These are phyloP conservation scores for Metschnikowia drakensbergensis DNA, from an alignment of 805 yeast genomes.

Conservation along the genomic window DNA sequence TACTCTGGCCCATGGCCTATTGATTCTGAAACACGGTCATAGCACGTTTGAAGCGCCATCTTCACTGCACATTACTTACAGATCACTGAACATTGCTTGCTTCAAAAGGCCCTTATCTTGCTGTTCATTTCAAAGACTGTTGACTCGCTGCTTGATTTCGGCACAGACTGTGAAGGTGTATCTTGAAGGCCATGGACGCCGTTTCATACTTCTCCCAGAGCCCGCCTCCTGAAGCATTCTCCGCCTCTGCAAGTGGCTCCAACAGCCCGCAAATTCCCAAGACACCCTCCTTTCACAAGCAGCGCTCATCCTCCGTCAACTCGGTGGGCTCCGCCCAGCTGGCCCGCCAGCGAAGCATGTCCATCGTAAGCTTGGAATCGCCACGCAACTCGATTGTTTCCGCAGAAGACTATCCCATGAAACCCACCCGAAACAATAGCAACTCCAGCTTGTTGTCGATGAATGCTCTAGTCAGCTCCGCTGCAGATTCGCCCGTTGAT, in stretches of 20 bases:
- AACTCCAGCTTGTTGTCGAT: constrained; percentile 22
- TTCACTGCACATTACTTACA: not conserved
- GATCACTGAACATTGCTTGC: no score
- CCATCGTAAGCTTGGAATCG: constrained; percentile 35
- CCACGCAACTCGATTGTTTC: constrained; percentile 41
- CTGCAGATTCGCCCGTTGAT: constrained; percentile 12
- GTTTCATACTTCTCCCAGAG: constrained; percentile 3
- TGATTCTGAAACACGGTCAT: not conserved
- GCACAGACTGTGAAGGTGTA: not conserved
- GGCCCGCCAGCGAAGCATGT: constrained; percentile 29
- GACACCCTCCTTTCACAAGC: constrained; percentile 14
- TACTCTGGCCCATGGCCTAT: not conserved
- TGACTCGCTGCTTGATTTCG: not conserved
- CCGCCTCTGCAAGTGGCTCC: constrained; percentile 1
- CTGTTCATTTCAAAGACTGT: no score
- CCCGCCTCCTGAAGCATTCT: constrained; percentile 2
- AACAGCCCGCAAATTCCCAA: constrained; percentile 1
- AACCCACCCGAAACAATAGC: constrained; percentile 35
- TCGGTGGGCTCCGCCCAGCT: constrained; percentile 28
- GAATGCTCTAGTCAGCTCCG: constrained; percentile 3
- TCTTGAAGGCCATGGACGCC: not conserved
- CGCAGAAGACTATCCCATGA: constrained; percentile 30
- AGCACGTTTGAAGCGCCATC: not conserved
- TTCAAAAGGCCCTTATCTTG: no score
- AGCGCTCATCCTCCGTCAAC: constrained; percentile 33